phyloP scores from a whole-genome alignment of 2,329 filamentous ascomycete genomes.

The Ophiostoma montium region DNA sequence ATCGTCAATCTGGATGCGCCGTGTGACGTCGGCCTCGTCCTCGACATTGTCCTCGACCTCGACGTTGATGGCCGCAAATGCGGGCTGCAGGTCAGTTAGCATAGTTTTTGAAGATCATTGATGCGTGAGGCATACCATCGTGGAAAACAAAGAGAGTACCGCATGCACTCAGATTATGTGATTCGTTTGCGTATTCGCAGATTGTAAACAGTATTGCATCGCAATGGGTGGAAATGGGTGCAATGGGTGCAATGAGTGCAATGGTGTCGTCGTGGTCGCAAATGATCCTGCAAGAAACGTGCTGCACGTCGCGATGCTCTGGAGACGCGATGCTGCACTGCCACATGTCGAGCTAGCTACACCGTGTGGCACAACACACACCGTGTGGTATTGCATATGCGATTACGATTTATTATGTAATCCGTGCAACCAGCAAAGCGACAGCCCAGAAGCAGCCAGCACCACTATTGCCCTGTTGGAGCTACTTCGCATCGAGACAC shows the following conservation, averaged over 20 bases:
- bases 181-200: not conserved
- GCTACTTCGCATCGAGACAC: too few species aligned
- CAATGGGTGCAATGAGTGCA: too few species aligned
- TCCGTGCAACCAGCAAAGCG: too few species aligned
- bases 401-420: too few species aligned
- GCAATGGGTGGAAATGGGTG: not conserved
- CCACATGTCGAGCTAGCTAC: constrained; percentile 1
- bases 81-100: constrained; percentile 29
- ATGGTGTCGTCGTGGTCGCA: too few species aligned
- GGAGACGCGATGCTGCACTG: constrained; percentile 10
- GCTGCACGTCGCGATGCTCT: too few species aligned
- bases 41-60: constrained; percentile 83
- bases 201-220: too few species aligned
- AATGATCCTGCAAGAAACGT: too few species aligned
- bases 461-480: too few species aligned
- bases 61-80: constrained; percentile 83
- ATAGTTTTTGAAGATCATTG: not conserved
- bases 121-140: constrained; percentile 5
- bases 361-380: constrained; percentile 8
- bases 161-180: not conserved
- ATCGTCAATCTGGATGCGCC: constrained; percentile 92
- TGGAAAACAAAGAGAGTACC: not conserved
- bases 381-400: not conserved
- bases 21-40: constrained; percentile 87
- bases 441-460: too few species aligned